Conservation (phyloP, 2,329 filamentous ascomycete genomes). For the Curvularia sp. region DNA sequence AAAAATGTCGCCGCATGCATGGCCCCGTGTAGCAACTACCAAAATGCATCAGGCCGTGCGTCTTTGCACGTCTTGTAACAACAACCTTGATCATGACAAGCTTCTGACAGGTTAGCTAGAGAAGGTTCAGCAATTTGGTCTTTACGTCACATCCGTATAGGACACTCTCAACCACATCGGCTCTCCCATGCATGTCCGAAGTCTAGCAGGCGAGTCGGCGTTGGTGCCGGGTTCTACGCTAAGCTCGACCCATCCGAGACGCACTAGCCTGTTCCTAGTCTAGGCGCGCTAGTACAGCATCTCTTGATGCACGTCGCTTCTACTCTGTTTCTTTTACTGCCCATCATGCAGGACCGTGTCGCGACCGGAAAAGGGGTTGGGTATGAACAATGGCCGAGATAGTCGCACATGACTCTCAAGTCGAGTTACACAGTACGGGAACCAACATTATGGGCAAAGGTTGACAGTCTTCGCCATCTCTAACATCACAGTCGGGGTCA, state of each 20-base stretch:
- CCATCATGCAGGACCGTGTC: neutral
- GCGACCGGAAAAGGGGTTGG: neutral
- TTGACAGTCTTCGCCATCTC: neutral
- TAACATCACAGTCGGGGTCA: neutral
- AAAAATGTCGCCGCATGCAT: neutral
- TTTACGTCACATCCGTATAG: neutral
- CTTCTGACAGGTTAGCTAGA: neutral
- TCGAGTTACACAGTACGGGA: neutral
- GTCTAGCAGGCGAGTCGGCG: slow-evolving; percentile 1
- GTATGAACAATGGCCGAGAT: neutral
- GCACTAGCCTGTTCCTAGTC: slow-evolving; percentile 16
- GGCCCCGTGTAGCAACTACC: neutral
- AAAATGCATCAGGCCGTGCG: neutral
- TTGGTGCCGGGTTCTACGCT: slow-evolving; percentile 14
- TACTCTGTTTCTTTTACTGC: slow-evolving; percentile 5
- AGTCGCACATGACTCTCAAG: neutral
- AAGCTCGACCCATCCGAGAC: neutral
- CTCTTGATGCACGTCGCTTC: slow-evolving; percentile 1
- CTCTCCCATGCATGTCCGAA: slow-evolving; percentile 15
- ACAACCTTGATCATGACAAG: neutral
- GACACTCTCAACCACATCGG: slow-evolving; percentile 12
- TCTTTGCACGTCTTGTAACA: neutral
- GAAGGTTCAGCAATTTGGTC: neutral
- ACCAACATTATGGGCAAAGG: neutral
- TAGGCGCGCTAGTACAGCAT: slow-evolving; percentile 5